Base-by-base conservation (phyloP, 2,329 filamentous ascomycete species). In the Neofusicoccum parvum region DNA sequence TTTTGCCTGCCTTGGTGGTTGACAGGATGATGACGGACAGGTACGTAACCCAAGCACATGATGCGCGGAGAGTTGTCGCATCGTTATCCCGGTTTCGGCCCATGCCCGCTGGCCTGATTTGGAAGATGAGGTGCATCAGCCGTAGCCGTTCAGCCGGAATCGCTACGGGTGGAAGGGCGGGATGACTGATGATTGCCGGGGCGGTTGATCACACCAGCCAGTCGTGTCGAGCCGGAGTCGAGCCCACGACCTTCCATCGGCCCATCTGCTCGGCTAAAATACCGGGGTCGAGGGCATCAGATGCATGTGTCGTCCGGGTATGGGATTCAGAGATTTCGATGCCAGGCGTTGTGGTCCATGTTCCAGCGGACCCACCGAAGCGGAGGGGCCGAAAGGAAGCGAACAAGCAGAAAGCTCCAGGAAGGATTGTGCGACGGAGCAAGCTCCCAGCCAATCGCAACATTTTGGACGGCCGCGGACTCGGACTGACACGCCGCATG, bases 181-280 rank as follows among this genome's bases (percentile, higher is more conserved):
- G 39, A 48, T 15, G 54, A 36, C 54, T 17, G 23, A 14, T 43
- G 53, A 27, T 59, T 59, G 54, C 10, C 41, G 15, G 53, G 46
- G 15, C 41, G 43, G 56, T 37, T 48, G 43, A 48, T 15, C 14
- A 34, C 9, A 27, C 7, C 14, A 32, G 11, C 54, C 54, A 58
- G 54, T 46, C 20, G 27, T 11, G 20, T 23, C 53, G 45, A 23
- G 27, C 14, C 14, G 10, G 37, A 39, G 37, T 11, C 37, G 37
- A 39, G 41, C 20, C 12, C 34, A 14, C 36, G 54, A 27, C 5
- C 54, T 58, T 58, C 43, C 45, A 37, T 60, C 56, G 56, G 41
- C n/a, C 56, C 56, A 60, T 60, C 43, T 23, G 11, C n/a, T 48
- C 56, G 56, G 56, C n/a, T 60, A 60, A 45, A 60, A 41, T n/a